Base-by-base conservation (phyloP, 345 rosid genomes). In the Boechera divaricarpa region DNA sequence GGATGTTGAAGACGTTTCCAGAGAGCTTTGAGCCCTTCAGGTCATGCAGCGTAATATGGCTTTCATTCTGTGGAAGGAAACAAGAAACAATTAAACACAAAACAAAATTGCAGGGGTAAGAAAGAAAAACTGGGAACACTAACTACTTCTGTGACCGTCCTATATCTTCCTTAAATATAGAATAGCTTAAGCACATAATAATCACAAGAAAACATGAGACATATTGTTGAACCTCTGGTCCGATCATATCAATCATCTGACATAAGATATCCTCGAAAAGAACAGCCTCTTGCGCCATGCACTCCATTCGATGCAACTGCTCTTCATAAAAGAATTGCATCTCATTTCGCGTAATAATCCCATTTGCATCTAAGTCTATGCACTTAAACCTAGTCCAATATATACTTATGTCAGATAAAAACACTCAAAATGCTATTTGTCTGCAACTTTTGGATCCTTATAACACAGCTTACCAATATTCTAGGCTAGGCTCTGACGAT, bases 231-330 rank as follows among this genome's bases (percentile, higher is more conserved):
- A 94, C 98, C 97, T 91, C 91, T 26, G 97, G 96, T 72, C 89
- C 87, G 79, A 91, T 90, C 98, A 94, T 94, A 82, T 91, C 98
- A 67, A 94, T 89, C 74, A 94, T 90, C 86, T 94, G 98, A 74
- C 98, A 94, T 58, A 94, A 86, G 62, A 94, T 91, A 80, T 94
- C 98, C 77, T 91, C 98, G 80, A 94, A 91, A 61, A 88, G 89
- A 59, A 94, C 97, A 72, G 97, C 93, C 73, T 94, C 98, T 76
- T 94, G 98, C 6, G 93, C 97, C 98, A 94, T 89, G 86, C 98
- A 94, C 66, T 94, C 98, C 98, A 94, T 94, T 67, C 98, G 87
- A 80, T 92, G 98, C 84, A 94, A 85, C 78, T 94, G 97, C 86
- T 94, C 98, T 77, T 94, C 98, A 51, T 89, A 94, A 82, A 86